A percentile compares a stretch with the other conserved stretches of the same genome.
Evolutionary conservation across 495 filamentous ascomycete species (phyloP).

Genomic region (Penicilliopsis zonata): DNA sequence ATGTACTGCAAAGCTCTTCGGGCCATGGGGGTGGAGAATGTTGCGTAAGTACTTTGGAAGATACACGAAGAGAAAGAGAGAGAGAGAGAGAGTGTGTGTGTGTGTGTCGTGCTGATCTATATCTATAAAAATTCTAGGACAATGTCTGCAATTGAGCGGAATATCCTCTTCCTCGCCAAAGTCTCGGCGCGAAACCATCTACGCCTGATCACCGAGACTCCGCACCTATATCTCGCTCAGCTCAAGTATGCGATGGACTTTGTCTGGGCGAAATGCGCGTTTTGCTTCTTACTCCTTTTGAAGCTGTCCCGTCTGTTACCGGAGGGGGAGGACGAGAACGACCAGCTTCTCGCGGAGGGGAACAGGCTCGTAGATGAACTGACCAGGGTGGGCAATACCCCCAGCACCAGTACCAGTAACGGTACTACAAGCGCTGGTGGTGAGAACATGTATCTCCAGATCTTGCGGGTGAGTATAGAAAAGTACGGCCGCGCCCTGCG

Average conservation of each 20-base stretch:
- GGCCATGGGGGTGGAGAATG: slow-evolving; percentile 35
- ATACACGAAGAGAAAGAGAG: no score
- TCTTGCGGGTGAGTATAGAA: slow-evolving; percentile 31
- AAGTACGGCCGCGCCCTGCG: slow-evolving; percentile 32
- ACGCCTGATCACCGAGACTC: slow-evolving; percentile 26
- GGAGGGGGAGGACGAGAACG: slow-evolving; percentile 24
- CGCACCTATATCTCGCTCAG: slow-evolving; percentile 33
- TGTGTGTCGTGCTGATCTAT: background rate
- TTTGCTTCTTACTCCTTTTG: slow-evolving; percentile 38
- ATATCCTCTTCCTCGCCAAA: slow-evolving; percentile 33
- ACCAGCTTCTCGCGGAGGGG: slow-evolving; percentile 29
- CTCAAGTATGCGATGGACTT: slow-evolving; percentile 44
- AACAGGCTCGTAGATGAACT: slow-evolving; percentile 31
- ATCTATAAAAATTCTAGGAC: slow-evolving; percentile 8
- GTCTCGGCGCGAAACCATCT: slow-evolving; percentile 36
- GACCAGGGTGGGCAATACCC: slow-evolving; percentile 16
- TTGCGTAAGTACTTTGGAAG: slow-evolving; percentile 16
- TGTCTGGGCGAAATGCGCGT: slow-evolving; percentile 44
- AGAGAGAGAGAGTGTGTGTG: background rate
- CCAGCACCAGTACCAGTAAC: slow-evolving; percentile 4
- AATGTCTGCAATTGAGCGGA: slow-evolving; percentile 29
- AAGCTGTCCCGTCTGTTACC: slow-evolving; percentile 37
- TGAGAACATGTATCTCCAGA: slow-evolving; percentile 31
- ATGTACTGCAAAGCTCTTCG: slow-evolving; percentile 36
- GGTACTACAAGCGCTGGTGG: slow-evolving; percentile 11